These are phyloP conservation scores for Ogataea philodendri DNA, from an alignment of 805 yeast genomes.

Conservation along the genomic window DNA sequence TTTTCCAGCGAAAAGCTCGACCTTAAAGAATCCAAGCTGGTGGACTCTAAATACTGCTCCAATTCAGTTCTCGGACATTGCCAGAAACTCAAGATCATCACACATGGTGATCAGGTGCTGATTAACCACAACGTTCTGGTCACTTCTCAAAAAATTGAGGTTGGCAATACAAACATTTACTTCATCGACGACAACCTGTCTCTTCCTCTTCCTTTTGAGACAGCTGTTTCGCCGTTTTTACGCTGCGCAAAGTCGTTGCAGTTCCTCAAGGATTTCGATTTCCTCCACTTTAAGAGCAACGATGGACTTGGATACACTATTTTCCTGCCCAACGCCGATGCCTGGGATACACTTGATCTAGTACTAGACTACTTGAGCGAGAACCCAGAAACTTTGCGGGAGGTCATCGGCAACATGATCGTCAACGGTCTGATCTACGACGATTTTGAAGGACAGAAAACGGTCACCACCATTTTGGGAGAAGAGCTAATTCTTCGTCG, in stretches of 20 bases:
- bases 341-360: slow-evolving; percentile 68
- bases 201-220: slow-evolving; percentile 62
- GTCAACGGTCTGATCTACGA: slow-evolving; percentile 66
- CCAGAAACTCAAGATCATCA: slow-evolving; percentile 51
- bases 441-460: slow-evolving; percentile 42
- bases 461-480: slow-evolving; percentile 21
- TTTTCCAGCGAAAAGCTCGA: slow-evolving; percentile 50
- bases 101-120: slow-evolving; percentile 31
- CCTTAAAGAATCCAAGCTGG: slow-evolving; percentile 38
- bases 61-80: slow-evolving; percentile 59
- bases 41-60: slow-evolving; percentile 51
- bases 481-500: slow-evolving; percentile 9
- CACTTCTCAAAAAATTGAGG: slow-evolving; percentile 39
- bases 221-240: slow-evolving; percentile 61
- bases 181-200: slow-evolving; percentile 57
- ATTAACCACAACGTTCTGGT: slow-evolving; percentile 60
- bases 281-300: slow-evolving; percentile 51
- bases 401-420: slow-evolving; percentile 56
- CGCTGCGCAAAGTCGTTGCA: slow-evolving; percentile 65
- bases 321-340: slow-evolving; percentile 70
- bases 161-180: slow-evolving; percentile 70
- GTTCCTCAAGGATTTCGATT: slow-evolving; percentile 50
- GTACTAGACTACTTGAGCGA: slow-evolving; percentile 55
- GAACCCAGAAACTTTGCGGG: slow-evolving; percentile 50
- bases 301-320: slow-evolving; percentile 63